phyloP scores from a whole-genome alignment of 495 filamentous ascomycete genomes.

The Penicillium daleae region DNA sequence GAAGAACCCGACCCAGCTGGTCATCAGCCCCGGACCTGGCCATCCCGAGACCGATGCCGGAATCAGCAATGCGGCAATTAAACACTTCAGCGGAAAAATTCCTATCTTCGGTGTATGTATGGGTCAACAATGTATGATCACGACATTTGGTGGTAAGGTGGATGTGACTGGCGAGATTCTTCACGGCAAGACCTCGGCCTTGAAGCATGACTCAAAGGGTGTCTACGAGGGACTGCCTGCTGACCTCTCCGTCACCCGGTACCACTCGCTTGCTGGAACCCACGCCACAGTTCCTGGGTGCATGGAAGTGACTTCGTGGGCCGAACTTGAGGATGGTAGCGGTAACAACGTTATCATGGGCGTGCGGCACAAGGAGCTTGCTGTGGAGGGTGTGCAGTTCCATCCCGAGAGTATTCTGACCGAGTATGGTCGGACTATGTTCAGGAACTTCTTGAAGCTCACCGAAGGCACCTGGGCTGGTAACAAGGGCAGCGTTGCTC shows the following conservation, averaged over 20 bases:
- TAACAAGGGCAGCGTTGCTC: slow-evolving; percentile 49
- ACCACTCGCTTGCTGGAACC: slow-evolving; percentile 95
- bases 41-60: slow-evolving; percentile 90
- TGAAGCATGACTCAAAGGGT: slow-evolving; percentile 86
- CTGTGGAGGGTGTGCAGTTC: slow-evolving; percentile 94
- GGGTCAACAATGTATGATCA: slow-evolving; percentile 97
- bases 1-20: slow-evolving; percentile 86
- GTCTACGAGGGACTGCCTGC: slow-evolving; percentile 79
- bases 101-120: slow-evolving; percentile 98
- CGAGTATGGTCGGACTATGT: slow-evolving; percentile 82
- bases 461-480: slow-evolving; percentile 89
- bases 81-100: slow-evolving; percentile 92
- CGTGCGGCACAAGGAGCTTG: slow-evolving; percentile 85
- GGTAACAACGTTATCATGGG: slow-evolving; percentile 91
- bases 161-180: slow-evolving; percentile 94
- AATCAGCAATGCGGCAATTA: slow-evolving; percentile 87
- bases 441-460: slow-evolving; percentile 88
- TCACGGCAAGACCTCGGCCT: slow-evolving; percentile 92
- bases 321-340: slow-evolving; percentile 57
- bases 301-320: slow-evolving; percentile 91
- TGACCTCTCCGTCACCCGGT: slow-evolving; percentile 85
- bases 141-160: slow-evolving; percentile 87
- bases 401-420: slow-evolving; percentile 98
- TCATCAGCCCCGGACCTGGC: slow-evolving; percentile 92
- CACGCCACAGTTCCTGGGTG: slow-evolving; percentile 84